These are phyloP conservation scores for Diplotaxis tenuifolia DNA, from an alignment of 345 rosid species.

Conservation along the genomic window DNA sequence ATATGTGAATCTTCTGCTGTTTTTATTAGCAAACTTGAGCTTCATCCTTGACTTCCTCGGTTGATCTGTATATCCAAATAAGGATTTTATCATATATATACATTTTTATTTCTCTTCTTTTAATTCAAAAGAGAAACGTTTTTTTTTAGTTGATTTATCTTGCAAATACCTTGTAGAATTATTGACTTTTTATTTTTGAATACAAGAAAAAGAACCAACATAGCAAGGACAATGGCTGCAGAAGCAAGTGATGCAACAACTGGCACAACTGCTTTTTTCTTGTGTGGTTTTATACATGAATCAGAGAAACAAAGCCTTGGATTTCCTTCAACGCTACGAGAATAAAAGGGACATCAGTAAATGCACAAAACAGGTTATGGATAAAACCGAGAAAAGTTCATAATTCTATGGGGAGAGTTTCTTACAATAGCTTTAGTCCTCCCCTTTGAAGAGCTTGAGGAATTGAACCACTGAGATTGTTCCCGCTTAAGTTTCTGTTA, in stretches of 20 bases:
- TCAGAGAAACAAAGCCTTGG: constrained; percentile 18
- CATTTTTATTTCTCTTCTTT: background rate
- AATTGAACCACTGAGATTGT: constrained; percentile 42
- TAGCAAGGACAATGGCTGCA: background rate
- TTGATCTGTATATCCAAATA: background rate
- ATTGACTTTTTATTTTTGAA: background rate
- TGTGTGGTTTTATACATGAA: background rate
- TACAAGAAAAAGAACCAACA: background rate
- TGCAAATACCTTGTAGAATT: background rate
- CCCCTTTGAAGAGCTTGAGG: constrained; percentile 33
- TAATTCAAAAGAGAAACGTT: background rate
- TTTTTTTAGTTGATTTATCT: background rate
- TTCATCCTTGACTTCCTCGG: background rate
- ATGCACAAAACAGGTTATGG: background rate
- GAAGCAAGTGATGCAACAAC: constrained; percentile 1
- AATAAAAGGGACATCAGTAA: background rate
- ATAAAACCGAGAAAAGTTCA: background rate
- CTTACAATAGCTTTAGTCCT: constrained; percentile 17
- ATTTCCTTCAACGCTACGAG: constrained; percentile 15
- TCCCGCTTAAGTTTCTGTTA: constrained; percentile 43
- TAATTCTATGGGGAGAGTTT: background rate
- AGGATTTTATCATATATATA: background rate
- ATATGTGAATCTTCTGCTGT: constrained; percentile 6
- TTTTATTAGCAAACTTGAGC: constrained; percentile 5
- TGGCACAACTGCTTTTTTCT: background rate